These are phyloP conservation scores for Mrakia gelida DNA, from an alignment of 768 basidiomycete genomes.

Conservation along the genomic window DNA sequence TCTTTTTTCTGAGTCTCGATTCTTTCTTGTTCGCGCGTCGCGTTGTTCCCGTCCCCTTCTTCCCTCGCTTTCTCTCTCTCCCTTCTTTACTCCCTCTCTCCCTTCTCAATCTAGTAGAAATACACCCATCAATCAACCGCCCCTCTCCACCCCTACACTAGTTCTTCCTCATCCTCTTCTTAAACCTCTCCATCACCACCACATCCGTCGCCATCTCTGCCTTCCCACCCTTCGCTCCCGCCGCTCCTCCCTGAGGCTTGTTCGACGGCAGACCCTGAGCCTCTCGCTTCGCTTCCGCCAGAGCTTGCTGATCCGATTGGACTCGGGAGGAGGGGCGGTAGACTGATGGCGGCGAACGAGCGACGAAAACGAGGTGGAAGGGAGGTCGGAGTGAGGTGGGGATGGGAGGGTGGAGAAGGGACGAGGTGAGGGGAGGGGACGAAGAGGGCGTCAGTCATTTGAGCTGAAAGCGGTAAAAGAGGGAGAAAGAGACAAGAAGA, in stretches of 20 bases:
- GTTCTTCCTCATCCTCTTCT: slow-evolving; percentile 69
- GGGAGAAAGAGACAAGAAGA: slow-evolving; percentile 44
- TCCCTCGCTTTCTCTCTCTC: too few relatives aligned
- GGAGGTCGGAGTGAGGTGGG: slow-evolving; percentile 51
- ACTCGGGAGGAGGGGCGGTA: slow-evolving; percentile 75
- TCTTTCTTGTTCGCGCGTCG: too few relatives aligned
- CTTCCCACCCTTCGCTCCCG: slow-evolving; percentile 47
- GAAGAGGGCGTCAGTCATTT: too few relatives aligned
- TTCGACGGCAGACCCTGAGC: slow-evolving; percentile 68
- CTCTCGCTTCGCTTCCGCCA: slow-evolving; percentile 80
- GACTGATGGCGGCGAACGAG: slow-evolving; percentile 50
- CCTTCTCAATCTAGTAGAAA: too few relatives aligned
- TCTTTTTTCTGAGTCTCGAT: too few relatives aligned
- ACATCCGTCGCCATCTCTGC: slow-evolving; percentile 87
- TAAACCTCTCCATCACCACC: slow-evolving; percentile 84
- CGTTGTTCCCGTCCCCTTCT: too few relatives aligned
- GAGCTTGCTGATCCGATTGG: slow-evolving; percentile 78
- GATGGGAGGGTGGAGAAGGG: neutral
- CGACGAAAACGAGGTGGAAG: neutral
- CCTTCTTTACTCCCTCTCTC: too few relatives aligned
- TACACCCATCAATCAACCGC: too few relatives aligned
- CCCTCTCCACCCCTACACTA: neutral
- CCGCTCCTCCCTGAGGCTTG: slow-evolving; percentile 20
- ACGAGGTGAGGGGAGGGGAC: neutral
- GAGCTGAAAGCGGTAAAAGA: too few relatives aligned